Conservation (phyloP, 164 flowering plant species). For the Dillenia turbinata region DNA sequence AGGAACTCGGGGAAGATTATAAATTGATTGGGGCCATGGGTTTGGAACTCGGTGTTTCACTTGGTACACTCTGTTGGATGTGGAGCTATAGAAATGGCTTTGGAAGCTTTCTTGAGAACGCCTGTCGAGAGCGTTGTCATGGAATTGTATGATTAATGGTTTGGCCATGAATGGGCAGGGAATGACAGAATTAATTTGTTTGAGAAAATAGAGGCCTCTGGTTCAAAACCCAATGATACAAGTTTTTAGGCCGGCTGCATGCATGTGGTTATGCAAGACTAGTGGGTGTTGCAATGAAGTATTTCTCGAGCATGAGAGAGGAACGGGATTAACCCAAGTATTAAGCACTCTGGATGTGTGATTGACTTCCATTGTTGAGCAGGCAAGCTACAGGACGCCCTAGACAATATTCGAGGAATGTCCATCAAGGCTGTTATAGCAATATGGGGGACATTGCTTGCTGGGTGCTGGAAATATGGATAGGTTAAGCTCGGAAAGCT, state of each 20-base stretch:
- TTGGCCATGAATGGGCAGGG: conserved; percentile 15
- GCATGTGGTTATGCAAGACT: conserved; percentile 23
- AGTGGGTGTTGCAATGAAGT: conserved; percentile 4
- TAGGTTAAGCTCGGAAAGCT: conserved; percentile 16
- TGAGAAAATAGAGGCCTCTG: conserved; percentile 4
- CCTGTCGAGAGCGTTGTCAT: conserved; percentile 11
- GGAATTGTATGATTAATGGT: conserved; percentile 21
- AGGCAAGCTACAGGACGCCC: conserved; percentile 16
- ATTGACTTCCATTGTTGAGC: conserved; percentile 21
- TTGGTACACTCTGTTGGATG: conserved; percentile 19
- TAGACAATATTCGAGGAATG: conserved; percentile 14
- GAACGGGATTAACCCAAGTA: conserved; percentile 6
- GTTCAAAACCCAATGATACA: conserved; percentile 7
- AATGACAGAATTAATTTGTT: conserved; percentile 5
- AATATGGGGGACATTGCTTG: conserved; percentile 26
- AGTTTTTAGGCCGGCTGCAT: conserved; percentile 15
- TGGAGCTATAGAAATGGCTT: conserved; percentile 17
- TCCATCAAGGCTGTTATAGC: conserved; percentile 14
- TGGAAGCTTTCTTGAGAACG: conserved; percentile 10
- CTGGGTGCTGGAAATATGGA: conserved; percentile 14
- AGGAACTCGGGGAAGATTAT: conserved; percentile 18
- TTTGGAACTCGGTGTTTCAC: conserved; percentile 16
- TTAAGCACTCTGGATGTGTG: conserved; percentile 25
- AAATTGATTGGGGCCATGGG: conserved; percentile 9
- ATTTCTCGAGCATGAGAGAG: conserved; percentile 11